Base-by-base conservation (phyloP, 202 grass and related monocot genomes). In the Elaeis oleifera region DNA sequence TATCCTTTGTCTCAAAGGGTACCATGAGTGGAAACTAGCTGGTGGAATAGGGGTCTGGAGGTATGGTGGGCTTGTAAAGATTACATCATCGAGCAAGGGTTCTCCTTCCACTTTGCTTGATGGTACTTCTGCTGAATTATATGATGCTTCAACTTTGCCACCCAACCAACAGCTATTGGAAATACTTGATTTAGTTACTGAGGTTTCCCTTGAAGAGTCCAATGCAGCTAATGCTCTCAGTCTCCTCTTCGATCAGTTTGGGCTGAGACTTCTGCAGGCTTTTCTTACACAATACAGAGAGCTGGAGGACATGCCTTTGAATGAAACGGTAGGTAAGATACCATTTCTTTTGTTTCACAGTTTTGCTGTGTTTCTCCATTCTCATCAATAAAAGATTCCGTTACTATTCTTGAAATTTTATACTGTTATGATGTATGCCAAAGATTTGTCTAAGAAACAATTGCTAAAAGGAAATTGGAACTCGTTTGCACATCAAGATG, bases 301-400 rank as follows among this genome's bases (percentile, higher is more conserved):
- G 71, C 16, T 69, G 57, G 89, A 88, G 52, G 80, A 79, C 50
- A 65, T 76, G 8, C 72, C 63, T 65, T 73, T 85, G 69, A 76
- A 84, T 81, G 89, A 94, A 84, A 94, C 68, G 80, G 84, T 94
- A 94, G 72, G 78, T 88, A 74, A 89, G 73, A 68, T 82, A 65
- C 63, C 51, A 63, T 61, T 64, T 28, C 58, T 69, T 3, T 69
- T 63, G 5, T 63, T 14, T 39, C 16, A 48, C 16, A 21, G 15
- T 19, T 23, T 29, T n/a, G 9, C n/a, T 20, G 5, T 7, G 49
- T 61, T 61, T 53, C 49, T 25, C 36, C 36, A 44, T 44, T 44
- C 50, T 61, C 20, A 16, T n/a, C 28, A 27, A 13, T 44, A 44
- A 44, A 44, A 44, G 36, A 13, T 44, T 44, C 36, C 11, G 1